Conservation (phyloP, 2,329 filamentous ascomycete genomes). For the Aspergillus melleus region DNA sequence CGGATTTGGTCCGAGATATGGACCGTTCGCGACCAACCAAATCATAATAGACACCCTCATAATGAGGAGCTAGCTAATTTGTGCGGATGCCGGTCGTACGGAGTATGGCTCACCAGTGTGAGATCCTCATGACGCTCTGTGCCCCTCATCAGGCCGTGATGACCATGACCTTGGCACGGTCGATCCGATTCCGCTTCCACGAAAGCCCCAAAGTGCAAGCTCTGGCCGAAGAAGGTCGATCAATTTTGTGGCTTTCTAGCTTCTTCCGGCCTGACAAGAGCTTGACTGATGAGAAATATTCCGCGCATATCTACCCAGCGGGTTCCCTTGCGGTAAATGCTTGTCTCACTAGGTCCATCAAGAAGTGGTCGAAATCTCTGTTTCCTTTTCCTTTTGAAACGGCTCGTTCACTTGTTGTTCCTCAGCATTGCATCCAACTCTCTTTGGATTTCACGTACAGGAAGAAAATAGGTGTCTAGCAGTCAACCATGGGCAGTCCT, state of each 20-base stretch:
- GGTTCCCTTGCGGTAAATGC: neutral
- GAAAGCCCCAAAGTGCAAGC: neutral
- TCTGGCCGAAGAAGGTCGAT: neutral
- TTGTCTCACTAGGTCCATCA: neutral
- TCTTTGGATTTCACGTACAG: neutral
- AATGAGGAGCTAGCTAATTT: neutral
- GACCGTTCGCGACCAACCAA: neutral
- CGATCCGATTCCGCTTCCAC: neutral
- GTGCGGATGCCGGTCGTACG: too few relatives aligned
- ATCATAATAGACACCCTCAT: neutral
- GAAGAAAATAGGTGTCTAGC: neutral
- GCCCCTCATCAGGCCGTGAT: neutral
- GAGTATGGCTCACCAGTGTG: too few relatives aligned
- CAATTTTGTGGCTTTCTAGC: neutral
- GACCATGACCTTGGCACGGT: neutral
- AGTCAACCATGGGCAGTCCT: constrained; percentile 13
- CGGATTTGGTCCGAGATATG: neutral
- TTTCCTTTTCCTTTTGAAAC: neutral
- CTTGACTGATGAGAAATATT: neutral
- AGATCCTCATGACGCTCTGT: neutral
- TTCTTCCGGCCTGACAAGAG: neutral
- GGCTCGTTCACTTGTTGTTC: neutral
- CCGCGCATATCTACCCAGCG: neutral
- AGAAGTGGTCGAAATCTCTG: neutral
- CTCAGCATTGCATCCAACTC: neutral